Conservation (phyloP, 495 filamentous ascomycete genomes). For the Usnea hakonensis region DNA sequence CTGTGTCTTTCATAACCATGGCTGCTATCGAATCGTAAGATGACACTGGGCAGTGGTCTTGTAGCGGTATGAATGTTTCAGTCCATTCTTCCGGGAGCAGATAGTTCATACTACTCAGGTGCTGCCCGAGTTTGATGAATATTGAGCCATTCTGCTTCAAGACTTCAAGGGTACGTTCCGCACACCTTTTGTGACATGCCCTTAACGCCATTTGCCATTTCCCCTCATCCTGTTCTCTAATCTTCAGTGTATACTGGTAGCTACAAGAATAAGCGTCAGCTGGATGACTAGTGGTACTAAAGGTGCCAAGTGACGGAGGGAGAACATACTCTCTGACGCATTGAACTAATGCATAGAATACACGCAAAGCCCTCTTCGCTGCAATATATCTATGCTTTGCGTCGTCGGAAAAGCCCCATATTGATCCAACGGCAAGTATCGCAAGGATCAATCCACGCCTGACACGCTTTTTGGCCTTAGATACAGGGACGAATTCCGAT, state of each 20-base stretch:
- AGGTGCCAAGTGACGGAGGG: neutral
- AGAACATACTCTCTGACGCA: conserved; percentile 9
- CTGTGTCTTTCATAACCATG: conserved; percentile 82
- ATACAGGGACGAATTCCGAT: neutral
- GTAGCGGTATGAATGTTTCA: conserved; percentile 87
- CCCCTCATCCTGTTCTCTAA: conserved; percentile 48
- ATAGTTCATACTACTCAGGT: conserved; percentile 95
- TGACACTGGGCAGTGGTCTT: conserved; percentile 92
- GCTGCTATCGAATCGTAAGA: conserved; percentile 79
- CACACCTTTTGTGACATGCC: conserved; percentile 88
- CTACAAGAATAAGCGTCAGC: conserved; percentile 36
- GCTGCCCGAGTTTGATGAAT: conserved; percentile 96
- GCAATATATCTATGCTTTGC: conserved; percentile 55
- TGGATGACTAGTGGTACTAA: neutral
- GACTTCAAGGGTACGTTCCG: conserved; percentile 73
- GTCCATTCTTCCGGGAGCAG: conserved; percentile 93
- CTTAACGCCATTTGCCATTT: conserved; percentile 61
- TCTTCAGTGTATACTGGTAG: conserved; percentile 73
- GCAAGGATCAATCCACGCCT: conserved; percentile 38
- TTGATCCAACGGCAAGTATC: conserved; percentile 45
- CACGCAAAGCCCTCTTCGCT: conserved; percentile 7
- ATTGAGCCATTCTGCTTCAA: conserved; percentile 94
- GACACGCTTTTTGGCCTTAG: conserved; percentile 25
- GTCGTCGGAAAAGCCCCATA: conserved; percentile 60
- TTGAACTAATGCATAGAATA: conserved; percentile 5